Percentiles rank a stretch among this genome's conserved stretches.
These are phyloP conservation scores for Recurvomyces mirabilis DNA, from an alignment of 495 filamentous ascomycete species.

Conservation along the genomic window DNA sequence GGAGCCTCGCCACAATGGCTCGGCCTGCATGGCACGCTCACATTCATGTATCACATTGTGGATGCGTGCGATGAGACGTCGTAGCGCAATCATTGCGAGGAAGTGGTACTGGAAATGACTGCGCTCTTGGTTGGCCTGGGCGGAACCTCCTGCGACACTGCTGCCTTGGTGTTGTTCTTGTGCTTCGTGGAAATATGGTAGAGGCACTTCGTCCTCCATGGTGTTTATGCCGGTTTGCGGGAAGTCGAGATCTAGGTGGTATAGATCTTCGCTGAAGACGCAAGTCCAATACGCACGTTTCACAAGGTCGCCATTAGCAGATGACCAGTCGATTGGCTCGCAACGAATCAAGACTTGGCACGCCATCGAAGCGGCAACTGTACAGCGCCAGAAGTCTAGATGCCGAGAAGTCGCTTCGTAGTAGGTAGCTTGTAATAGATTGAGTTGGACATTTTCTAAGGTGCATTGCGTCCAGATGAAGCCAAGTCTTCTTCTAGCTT, in stretches of 20 bases:
- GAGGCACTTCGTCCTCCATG: conserved; percentile 38
- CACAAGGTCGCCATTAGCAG: conserved; percentile 38
- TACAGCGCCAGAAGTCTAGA: conserved; percentile 49
- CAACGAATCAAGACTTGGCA: conserved; percentile 43
- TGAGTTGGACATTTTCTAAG: conserved; percentile 48
- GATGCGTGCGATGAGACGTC: conserved; percentile 40
- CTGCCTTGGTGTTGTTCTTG: conserved; percentile 27
- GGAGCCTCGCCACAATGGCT: conserved; percentile 8
- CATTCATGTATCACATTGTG: conserved; percentile 40
- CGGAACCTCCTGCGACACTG: background rate
- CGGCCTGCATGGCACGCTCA: conserved; percentile 23
- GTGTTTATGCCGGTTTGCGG: conserved; percentile 42
- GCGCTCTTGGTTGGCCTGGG: background rate
- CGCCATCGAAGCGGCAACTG: conserved; percentile 40
- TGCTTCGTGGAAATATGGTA: conserved; percentile 43
- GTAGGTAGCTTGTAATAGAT: conserved; percentile 32
- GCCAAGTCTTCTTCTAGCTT: conserved; percentile 46
- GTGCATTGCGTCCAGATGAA: conserved; percentile 44
- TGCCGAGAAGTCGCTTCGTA: conserved; percentile 16
- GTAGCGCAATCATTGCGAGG: conserved; percentile 46
- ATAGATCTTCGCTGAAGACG: conserved; percentile 44
- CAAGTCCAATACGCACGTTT: conserved; percentile 49
- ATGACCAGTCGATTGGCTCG: conserved; percentile 39
- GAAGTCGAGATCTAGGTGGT: conserved; percentile 46
- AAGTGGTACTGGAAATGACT: conserved; percentile 45